Conservation (phyloP, 116 monocot species). For the Zostera marina region DNA sequence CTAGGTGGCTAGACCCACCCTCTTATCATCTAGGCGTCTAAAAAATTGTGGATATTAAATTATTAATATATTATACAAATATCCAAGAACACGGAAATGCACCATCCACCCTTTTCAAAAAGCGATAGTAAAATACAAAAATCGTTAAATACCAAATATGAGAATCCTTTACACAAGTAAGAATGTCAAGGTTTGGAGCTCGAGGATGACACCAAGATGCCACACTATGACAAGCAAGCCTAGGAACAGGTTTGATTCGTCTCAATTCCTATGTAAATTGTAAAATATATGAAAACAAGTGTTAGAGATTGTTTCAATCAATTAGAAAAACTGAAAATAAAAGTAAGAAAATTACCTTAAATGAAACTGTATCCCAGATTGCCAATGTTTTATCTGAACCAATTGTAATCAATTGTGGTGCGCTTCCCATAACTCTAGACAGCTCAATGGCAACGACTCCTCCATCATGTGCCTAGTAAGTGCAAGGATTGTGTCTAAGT, state of each 20-base stretch:
- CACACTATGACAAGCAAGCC: constrained; percentile 97
- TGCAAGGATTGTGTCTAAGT: not conserved
- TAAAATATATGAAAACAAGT: not conserved
- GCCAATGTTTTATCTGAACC: constrained; percentile 98
- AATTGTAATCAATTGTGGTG: constrained; percentile 97
- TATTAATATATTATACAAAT: no score
- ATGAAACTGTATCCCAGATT: constrained; percentile 97
- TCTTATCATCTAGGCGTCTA: no score
- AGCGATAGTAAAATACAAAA: not conserved
- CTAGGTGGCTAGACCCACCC: no score
- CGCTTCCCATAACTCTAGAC: constrained; percentile 91
- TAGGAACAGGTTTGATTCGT: constrained; percentile 95
- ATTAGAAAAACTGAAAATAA: not conserved
- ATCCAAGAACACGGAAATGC: no score
- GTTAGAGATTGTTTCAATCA: not conserved
- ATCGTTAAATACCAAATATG: constrained; percentile 75
- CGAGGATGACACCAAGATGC: constrained; percentile 99
- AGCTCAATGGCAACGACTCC: constrained; percentile 94
- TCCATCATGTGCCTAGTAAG: constrained; percentile 90
- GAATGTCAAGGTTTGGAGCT: constrained; percentile 98
- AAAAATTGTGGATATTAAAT: no score
- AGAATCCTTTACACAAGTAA: constrained; percentile 99
- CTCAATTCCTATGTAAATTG: constrained; percentile 56
- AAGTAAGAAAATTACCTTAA: constrained; percentile 43
- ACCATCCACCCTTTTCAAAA: no score